Evolutionary conservation across 139 green algal genomes (phyloP).

Genomic region (Volvox reticuliferus): DNA sequence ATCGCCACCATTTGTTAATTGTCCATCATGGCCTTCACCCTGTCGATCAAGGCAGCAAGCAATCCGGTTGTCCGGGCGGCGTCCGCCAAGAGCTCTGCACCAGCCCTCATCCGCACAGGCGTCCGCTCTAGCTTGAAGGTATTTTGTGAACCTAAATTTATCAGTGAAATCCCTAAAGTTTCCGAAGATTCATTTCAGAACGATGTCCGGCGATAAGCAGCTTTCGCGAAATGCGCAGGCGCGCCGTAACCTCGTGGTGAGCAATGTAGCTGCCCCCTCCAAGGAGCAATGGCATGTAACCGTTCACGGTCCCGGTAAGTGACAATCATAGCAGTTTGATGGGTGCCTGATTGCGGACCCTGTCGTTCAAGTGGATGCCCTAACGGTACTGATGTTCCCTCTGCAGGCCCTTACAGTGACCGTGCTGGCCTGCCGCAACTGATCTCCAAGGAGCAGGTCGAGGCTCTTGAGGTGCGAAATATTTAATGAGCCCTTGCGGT

Average conservation of each 20-base stretch:
- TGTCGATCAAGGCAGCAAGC: constrained; percentile 28
- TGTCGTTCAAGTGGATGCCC: no score
- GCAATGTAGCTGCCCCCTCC: constrained; percentile 53
- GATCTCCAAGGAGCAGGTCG: constrained; percentile 77
- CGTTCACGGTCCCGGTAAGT: constrained; percentile 52
- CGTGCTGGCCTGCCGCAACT: constrained; percentile 61
- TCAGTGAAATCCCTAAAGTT: neutral
- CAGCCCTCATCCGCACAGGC: neutral
- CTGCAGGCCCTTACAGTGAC: constrained; percentile 40
- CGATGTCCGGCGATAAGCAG: no score
- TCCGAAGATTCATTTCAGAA: neutral
- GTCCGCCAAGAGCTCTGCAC: neutral
- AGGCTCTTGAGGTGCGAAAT: constrained; percentile 71
- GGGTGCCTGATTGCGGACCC: neutral
- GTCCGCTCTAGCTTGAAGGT: constrained; percentile 20
- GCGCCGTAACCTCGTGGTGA: constrained; percentile 42
- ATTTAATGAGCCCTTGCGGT: no score
- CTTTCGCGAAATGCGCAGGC: constrained; percentile 6
- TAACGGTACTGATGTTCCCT: neutral
- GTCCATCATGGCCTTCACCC: constrained; percentile 16
- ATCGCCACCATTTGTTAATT: no score
- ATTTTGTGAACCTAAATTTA: neutral
- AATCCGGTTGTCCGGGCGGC: neutral
- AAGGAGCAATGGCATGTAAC: constrained; percentile 63
- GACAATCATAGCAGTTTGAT: neutral